Percentiles rank a stretch among this genome's conserved stretches.
Evolutionary conservation across 108 stramenopile species (phyloP).

Genomic region (Asterionellopsis glacialis): DNA sequence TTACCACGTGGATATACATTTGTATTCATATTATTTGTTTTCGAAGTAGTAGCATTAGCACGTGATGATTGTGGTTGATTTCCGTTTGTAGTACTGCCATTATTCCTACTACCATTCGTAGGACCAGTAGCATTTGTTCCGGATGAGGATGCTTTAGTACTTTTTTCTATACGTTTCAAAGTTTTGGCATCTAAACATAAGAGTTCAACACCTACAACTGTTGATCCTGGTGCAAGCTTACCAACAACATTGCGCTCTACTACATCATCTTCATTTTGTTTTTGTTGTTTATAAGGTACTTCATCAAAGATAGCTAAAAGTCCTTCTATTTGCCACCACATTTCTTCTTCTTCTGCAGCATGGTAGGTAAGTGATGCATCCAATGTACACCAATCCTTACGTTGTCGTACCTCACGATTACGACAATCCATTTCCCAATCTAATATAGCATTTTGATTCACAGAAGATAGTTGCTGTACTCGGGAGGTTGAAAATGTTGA

Average conservation of each 20-base stretch:
- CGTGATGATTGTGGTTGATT: background rate
- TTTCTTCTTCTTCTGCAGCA: background rate
- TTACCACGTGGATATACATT: slow-evolving; percentile 9
- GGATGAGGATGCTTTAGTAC: no score
- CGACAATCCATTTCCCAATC: slow-evolving; percentile 22
- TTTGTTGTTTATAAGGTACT: slow-evolving; percentile 13
- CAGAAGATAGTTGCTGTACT: slow-evolving; percentile 4
- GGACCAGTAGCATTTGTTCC: background rate
- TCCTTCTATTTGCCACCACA: slow-evolving; percentile 41
- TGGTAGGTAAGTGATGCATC: background rate
- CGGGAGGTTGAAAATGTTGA: background rate
- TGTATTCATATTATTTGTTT: background rate
- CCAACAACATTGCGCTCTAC: slow-evolving; percentile 14
- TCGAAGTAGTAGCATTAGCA: background rate
- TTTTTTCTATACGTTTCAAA: slow-evolving; percentile 19
- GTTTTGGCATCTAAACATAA: slow-evolving; percentile 34
- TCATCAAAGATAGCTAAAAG: slow-evolving; percentile 30
- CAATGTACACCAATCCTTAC: slow-evolving; percentile 18
- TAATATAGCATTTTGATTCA: slow-evolving; percentile 6
- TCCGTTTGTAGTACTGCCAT: background rate
- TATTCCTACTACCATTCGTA: background rate
- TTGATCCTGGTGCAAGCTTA: slow-evolving; percentile 50
- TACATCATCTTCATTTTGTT: slow-evolving; percentile 5
- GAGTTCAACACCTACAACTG: slow-evolving; percentile 35
- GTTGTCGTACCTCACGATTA: slow-evolving; percentile 11